These are phyloP conservation scores for Pythium rishiriense DNA, from an alignment of 352 stramenopile species.

Conservation along the genomic window DNA sequence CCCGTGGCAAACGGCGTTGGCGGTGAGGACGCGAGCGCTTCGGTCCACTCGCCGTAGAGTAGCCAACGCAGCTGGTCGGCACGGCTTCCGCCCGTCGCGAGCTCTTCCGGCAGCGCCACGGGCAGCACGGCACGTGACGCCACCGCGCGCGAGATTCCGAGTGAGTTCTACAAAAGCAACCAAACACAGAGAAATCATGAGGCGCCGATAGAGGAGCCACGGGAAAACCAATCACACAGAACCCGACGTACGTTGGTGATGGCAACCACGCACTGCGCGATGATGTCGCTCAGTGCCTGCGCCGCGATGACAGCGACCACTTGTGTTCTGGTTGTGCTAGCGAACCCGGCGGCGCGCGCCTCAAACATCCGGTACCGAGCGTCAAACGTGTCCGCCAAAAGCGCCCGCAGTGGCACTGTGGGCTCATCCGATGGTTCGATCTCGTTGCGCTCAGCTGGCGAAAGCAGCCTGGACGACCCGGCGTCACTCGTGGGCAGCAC, in stretches of 20 bases:
- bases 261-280: conserved; percentile 56
- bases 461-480: neutral
- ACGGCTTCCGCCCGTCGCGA: conserved; percentile 30
- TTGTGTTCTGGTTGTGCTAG: conserved; percentile 32
- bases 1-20: conserved; percentile 21
- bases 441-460: conserved; percentile 31
- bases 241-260: conserved; percentile 54
- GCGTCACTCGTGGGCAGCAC: neutral
- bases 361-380: conserved; percentile 40
- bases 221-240: neutral
- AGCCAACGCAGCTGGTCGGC: conserved; percentile 63
- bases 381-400: conserved; percentile 33
- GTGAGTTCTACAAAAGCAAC: conserved; percentile 34
- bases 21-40: conserved; percentile 23
- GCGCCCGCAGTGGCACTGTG: conserved; percentile 31
- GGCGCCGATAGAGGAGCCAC: neutral
- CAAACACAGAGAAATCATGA: neutral
- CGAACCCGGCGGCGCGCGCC: neutral
- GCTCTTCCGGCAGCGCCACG: conserved; percentile 42
- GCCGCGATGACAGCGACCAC: conserved; percentile 45
- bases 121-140: conserved; percentile 35
- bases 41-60: conserved; percentile 56
- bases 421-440: conserved; percentile 38
- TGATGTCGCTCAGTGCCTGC: conserved; percentile 47
- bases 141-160: conserved; percentile 46